These are phyloP conservation scores for Colletotrichum somersetense DNA, from an alignment of 2,329 filamentous ascomycete species.

Conservation along the genomic window DNA sequence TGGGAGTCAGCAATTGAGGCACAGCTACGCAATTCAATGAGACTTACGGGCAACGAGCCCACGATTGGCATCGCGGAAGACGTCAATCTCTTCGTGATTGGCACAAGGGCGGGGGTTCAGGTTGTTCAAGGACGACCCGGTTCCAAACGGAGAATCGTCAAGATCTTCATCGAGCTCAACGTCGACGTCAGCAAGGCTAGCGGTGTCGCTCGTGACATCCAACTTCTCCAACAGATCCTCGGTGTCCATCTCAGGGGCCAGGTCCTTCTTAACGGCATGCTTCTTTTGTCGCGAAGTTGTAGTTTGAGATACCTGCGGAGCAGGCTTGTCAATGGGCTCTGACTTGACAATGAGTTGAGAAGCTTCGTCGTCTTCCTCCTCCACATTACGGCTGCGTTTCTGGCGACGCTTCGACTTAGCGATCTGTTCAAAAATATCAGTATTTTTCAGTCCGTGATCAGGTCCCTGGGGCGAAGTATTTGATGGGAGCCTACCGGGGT, in stretches of 20 bases:
- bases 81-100: slow-evolving; percentile 6
- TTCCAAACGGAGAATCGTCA: slow-evolving; percentile 5
- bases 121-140: neutral
- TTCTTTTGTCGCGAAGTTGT: neutral
- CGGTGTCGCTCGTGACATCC: slow-evolving; percentile 16
- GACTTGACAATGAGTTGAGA: slow-evolving; percentile 22
- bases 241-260: neutral
- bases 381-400: slow-evolving; percentile 7
- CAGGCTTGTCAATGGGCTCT: slow-evolving; percentile 15
- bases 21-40: neutral
- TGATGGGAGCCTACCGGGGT: slow-evolving; percentile 59
- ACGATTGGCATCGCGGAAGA: slow-evolving; percentile 27
- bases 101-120: slow-evolving; percentile 4
- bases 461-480: too few relatives aligned
- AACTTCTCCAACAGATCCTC: slow-evolving; percentile 18
- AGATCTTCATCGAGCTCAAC: slow-evolving; percentile 13
- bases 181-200: slow-evolving; percentile 6
- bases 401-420: slow-evolving; percentile 28
- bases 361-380: slow-evolving; percentile 7
- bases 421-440: neutral
- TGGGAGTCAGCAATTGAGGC: neutral
- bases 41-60: slow-evolving; percentile 7
- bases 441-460: neutral
- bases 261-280: neutral
- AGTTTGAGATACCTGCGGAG: neutral